Base-by-base conservation (phyloP, 768 basidiomycete species). In the Hysterangium stoloniferum region DNA sequence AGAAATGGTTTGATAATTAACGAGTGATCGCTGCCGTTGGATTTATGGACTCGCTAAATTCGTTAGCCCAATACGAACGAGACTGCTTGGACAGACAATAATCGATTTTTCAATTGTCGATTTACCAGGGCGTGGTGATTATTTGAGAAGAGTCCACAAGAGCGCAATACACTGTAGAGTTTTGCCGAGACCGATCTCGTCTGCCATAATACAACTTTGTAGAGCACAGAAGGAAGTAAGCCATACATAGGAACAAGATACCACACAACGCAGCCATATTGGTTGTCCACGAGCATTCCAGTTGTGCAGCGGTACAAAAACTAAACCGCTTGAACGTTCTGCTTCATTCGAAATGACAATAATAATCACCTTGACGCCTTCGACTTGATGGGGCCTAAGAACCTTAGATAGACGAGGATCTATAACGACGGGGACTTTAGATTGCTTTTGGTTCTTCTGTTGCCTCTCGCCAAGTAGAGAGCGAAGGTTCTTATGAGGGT, bases 171-270 rank as follows among this genome's bases (percentile, higher is more conserved):
- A 98, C 62, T 99, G 96, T 13, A 99, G 74, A 13, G 94, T 95
- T 66, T 96, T 94, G 15, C 91, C 95, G 12, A 98, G 79, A 59
- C 95, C 95, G 95, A 99, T 99, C 67, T 95, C 95, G 61, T 99
- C 95, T 1, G 95, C 95, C 95, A 99, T 97, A 65, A 99, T 99
- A 61, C 95, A 98, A 0, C 89, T 90, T 54, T n/a, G n/a, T n/a
- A n/a, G n/a, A n/a, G n/a, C n/a, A 28, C 19, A 15, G 52, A 48
- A 5, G 36, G 4, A 15, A 25, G 31, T 27, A 4, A 20, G 24
- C n/a, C 20, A 28, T 15, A 43, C 6, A 20, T 20, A 15, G 12
- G 25, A 37, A 6, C 6, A 29, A 6, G n/a, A 42, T 11, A 42
- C 12, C 22, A 9, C 1, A 37, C n/a, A 28, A 20, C 61, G 29